Base-by-base conservation (phyloP, 2,329 filamentous ascomycete genomes). In the Beauveria rudraprayagi region DNA sequence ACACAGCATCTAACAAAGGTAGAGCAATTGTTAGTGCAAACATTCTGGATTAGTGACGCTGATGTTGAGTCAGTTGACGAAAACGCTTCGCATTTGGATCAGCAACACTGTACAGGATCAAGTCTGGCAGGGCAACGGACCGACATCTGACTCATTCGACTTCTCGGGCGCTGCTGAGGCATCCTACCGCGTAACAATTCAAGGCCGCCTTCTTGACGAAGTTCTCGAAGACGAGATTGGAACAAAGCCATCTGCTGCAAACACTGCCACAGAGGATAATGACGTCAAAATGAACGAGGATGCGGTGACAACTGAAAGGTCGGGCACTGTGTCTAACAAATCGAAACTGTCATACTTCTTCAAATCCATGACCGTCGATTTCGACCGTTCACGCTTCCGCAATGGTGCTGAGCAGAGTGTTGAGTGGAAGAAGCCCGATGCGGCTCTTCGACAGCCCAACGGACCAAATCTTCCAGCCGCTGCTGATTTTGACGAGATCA, bases 71-170 rank as follows among this genome's bases (percentile, higher is more conserved):
- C 56, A 91, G 83, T 85, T 90, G 66, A 89, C 88, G 73, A 90
- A 88, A 70, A 96, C 91, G 3, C 80, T 99, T 74, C 89, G 93
- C 64, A 84, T 99, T 65, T 97, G 92, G 92, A 87, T 99, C 69
- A 92, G 87, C 69, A 99, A 99, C 75, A 96, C 92, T 1, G 91
- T 88, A 40, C 91, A 97, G 73, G 91, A 94, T 70, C 94, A 99
- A 76, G 87, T 89, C 37, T 97, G 94, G 94, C 94, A 99, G 75
- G 82, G 80, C 44, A 84, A 81, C 67, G 80, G 79, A 46, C 78
- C 88, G 63, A 87, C 87, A 63, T 82, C 87, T 11, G 87, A 93
- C 70, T 84, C 84, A 41, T 94, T 94, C 66, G 92, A 95, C 70
- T 92, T 96, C 69, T 87, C 86, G 58, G 86, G 87, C 57, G 91